A percentile compares a stretch with the other conserved stretches of the same genome.
Evolutionary conservation across 371 early-diverging fungal species (phyloP).

Genomic region (Mortierella sp.): DNA sequence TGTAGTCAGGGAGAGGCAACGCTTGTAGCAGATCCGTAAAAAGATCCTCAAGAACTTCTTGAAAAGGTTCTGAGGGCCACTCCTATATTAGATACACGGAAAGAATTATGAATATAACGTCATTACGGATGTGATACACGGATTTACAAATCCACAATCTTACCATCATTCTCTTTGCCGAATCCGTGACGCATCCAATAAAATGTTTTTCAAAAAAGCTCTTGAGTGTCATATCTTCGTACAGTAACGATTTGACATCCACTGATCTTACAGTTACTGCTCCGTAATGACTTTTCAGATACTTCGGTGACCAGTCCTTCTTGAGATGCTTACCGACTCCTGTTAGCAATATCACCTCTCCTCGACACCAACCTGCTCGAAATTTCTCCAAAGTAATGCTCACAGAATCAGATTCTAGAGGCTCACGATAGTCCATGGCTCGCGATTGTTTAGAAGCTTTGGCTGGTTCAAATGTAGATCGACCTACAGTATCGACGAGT

Average conservation of each 20-base stretch:
- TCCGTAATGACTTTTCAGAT: conserved; percentile 58
- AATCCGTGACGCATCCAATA: neutral
- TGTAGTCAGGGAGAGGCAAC: conserved; percentile 73
- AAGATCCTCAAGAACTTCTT: conserved; percentile 62
- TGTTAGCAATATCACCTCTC: conserved; percentile 58
- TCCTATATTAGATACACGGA: conserved; percentile 61
- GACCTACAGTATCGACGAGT: neutral
- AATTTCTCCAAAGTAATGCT: conserved; percentile 52
- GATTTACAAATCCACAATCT: too few species aligned
- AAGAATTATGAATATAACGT: too few species aligned
- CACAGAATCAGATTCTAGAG: conserved; percentile 5
- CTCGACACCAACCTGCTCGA: conserved; percentile 57
- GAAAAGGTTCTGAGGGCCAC: conserved; percentile 76
- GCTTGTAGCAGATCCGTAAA: conserved; percentile 66
- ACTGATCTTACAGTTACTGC: conserved; percentile 49
- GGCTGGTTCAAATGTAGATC: neutral
- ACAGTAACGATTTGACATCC: conserved; percentile 60
- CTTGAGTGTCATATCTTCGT: neutral
- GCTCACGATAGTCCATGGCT: neutral
- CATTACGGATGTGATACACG: too few species aligned
- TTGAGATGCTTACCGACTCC: conserved; percentile 36
- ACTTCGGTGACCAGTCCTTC: conserved; percentile 59
- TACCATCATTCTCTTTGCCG: neutral
- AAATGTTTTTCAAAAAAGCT: conserved; percentile 3
- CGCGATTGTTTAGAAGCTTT: neutral